These are phyloP conservation scores for Solanum okadae DNA, from an alignment of 257 asterid species.

Conservation along the genomic window DNA sequence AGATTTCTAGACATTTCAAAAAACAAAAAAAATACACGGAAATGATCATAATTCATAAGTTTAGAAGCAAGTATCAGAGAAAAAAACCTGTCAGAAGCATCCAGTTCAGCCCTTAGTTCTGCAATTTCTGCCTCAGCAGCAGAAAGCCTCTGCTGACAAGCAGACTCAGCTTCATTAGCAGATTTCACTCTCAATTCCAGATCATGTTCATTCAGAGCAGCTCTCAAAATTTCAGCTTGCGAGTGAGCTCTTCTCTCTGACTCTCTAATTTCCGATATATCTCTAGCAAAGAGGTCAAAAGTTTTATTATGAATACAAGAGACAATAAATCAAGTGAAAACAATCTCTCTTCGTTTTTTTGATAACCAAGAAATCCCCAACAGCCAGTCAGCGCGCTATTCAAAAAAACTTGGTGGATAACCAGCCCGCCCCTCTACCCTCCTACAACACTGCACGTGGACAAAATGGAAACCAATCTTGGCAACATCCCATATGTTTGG, in stretches of 20 bases:
- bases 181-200: constrained; percentile 89
- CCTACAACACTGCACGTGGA: neutral
- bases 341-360: neutral
- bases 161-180: constrained; percentile 93
- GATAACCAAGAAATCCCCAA: neutral
- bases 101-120: constrained; percentile 66
- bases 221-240: constrained; percentile 68
- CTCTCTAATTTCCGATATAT: constrained; percentile 60
- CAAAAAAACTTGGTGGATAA: neutral
- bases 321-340: neutral
- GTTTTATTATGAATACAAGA: constrained; percentile 7
- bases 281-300: constrained; percentile 29
- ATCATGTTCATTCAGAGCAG: constrained; percentile 77
- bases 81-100: constrained; percentile 74
- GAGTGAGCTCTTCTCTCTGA: constrained; percentile 71
- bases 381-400: neutral
- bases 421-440: neutral
- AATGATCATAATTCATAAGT: neutral
- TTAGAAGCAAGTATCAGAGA: constrained; percentile 9
- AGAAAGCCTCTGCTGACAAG: constrained; percentile 83
- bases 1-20: neutral
- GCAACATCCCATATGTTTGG: neutral
- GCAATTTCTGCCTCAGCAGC: constrained; percentile 83
- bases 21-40: neutral
- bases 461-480: neutral